phyloP scores from a whole-genome alignment of 2,329 filamentous ascomycete species.

The Ascochyta koolunga region DNA sequence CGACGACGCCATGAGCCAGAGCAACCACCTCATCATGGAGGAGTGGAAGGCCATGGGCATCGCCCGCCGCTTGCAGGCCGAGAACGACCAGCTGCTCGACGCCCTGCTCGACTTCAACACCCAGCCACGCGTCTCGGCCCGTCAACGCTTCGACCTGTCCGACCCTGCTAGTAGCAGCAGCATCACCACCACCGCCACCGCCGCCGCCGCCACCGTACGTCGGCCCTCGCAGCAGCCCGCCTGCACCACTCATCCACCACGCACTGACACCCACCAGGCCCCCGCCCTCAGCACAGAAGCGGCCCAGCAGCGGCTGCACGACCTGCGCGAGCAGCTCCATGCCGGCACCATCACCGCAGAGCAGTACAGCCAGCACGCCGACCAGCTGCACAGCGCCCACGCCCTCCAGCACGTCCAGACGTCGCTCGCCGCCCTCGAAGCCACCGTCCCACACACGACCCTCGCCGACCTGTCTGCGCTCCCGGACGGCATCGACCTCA shows the following conservation, averaged over 20 bases:
- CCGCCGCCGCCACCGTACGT: too few species aligned
- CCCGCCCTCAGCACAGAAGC: constrained; percentile 30
- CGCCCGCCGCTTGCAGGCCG: constrained; percentile 81
- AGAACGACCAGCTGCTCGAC: constrained; percentile 92
- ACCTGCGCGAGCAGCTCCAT: constrained; percentile 46
- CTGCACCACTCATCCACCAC: too few species aligned
- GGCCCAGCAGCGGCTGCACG: constrained; percentile 35
- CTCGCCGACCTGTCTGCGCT: constrained; percentile 39
- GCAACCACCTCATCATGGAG: constrained; percentile 80
- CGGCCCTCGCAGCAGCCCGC: too few species aligned
- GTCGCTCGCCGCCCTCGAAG: constrained; percentile 49
- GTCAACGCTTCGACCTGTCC: constrained; percentile 74
- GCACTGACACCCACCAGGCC: too few species aligned
- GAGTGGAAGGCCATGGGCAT: constrained; percentile 82
- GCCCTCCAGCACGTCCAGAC: constrained; percentile 31
- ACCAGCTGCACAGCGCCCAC: constrained; percentile 28
- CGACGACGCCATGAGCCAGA: constrained; percentile 77
- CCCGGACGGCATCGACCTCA: constrained; percentile 53
- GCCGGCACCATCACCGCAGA: constrained; percentile 35
- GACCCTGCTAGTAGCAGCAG: constrained; percentile 12
- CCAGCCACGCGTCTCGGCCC: constrained; percentile 74
- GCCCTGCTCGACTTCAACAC: constrained; percentile 89
- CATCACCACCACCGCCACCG: not conserved
- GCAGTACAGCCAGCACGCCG: constrained; percentile 34
- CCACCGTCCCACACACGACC: constrained; percentile 49